Evolutionary conservation across 176 grass and related monocot species (phyloP), one percentile per base, ranked within the genome.

Genomic region (Rhynchospora tenuis): DNA sequence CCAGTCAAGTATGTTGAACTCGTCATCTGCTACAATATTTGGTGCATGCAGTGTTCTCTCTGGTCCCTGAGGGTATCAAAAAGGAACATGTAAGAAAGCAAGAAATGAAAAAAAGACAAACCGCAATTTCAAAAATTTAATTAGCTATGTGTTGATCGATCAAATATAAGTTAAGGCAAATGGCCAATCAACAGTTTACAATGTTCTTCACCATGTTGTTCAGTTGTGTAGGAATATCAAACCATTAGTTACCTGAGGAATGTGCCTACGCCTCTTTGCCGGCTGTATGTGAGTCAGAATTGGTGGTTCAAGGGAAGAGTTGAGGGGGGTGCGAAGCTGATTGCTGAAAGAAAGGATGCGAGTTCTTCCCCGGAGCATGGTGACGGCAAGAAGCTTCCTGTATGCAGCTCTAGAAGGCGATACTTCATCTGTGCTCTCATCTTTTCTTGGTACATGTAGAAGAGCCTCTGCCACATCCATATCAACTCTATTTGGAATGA

Each of bases 401-500:
- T 89, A 91, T 22, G 84, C 74, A 48, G 78, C 72, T 77, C 74
- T 86, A 51, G 87, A 79, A 17, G 86, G 78, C 46, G 86, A 84
- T 56, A 51, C 48, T 38, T 38, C 33, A 9, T 15, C 33, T 24
- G 22, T 28, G 3, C 50, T 54, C 16, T 90, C 86, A 56, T 90
- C 81, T 72, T 87, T 65, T 60, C 29, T 88, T 57, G 89, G 82
- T 71, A 79, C 47, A 2, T 83, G 86, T 9, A 88, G 61, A 8
- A 91, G 78, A 73, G 76, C 87, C 64, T 83, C 29, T 51, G 86
- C 89, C 33, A 91, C 54, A 47, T 91, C 89, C 64, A 91, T 85
- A 62, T 91, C 86, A 6, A 83, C 81, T 59, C 89, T 82, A 68
- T 83, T 71, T 26, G 86, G 89, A 59, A 91, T 91, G 83, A 91